phyloP scores from a whole-genome alignment of 306 rosid genomes.

The Quercus agrifolia region DNA sequence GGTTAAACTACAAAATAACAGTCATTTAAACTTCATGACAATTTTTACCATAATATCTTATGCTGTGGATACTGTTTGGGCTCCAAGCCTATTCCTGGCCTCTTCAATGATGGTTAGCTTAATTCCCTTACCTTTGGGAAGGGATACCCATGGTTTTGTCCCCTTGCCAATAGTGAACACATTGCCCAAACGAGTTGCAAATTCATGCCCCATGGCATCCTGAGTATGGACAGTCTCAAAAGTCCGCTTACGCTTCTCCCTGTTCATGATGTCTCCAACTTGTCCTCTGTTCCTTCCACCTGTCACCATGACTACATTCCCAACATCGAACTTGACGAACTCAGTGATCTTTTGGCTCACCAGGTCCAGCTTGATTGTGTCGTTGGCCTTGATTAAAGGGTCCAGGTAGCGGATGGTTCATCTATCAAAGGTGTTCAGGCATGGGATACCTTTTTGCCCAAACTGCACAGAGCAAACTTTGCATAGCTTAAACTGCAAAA shows the following conservation, averaged over 20 bases:
- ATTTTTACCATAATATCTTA: too few species aligned
- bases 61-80: too few species aligned
- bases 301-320: conserved; percentile 68
- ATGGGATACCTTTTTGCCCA: conserved; percentile 76
- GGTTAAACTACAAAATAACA: too few species aligned
- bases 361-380: conserved; percentile 73
- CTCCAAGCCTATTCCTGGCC: too few species aligned
- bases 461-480: conserved; percentile 69
- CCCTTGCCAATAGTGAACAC: conserved; percentile 81
- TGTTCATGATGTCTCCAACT: conserved; percentile 67
- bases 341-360: conserved; percentile 62
- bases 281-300: conserved; percentile 78
- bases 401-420: conserved; percentile 85
- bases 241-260: too few species aligned
- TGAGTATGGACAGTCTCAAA: too few species aligned
- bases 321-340: conserved; percentile 73
- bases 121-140: too few species aligned
- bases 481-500: conserved; percentile 69
- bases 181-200: conserved; percentile 67
- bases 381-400: conserved; percentile 70
- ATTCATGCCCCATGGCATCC: conserved; percentile 55
- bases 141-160: conserved; percentile 29
- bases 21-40: too few species aligned
- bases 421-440: conserved; percentile 76
- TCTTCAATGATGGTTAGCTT: too few species aligned